A percentile compares a stretch with the other conserved stretches of the same genome.
Conservation (phyloP, 768 basidiomycete genomes). For the Boletales sp. region DNA sequence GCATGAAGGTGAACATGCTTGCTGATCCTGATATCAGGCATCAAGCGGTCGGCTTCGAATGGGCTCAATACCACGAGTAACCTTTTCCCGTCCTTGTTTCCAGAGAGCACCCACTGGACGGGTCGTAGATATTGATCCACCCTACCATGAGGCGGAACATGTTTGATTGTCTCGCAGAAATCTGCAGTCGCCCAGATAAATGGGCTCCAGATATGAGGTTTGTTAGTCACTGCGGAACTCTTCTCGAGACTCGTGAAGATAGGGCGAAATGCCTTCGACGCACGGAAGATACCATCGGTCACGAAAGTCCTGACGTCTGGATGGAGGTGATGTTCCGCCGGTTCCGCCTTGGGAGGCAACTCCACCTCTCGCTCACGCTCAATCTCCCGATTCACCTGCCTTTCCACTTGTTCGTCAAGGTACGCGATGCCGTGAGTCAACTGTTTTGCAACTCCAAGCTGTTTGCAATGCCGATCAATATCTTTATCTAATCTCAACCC, state of each 20-base stretch:
- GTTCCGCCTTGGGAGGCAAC: neutral
- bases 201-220: neutral
- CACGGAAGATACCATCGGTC: neutral
- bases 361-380: neutral
- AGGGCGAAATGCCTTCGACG: neutral
- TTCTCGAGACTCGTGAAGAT: neutral
- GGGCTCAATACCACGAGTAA: conserved; percentile 2
- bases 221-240: neutral
- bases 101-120: neutral
- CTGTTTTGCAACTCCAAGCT: conserved; percentile 10
- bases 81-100: neutral
- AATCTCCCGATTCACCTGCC: conserved; percentile 1
- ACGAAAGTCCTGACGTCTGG: conserved; percentile 1
- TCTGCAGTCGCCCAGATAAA: neutral
- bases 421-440: neutral
- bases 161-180: neutral
- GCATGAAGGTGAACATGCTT: conserved; percentile 1
- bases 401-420: conserved; percentile 43
- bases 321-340: conserved; percentile 1
- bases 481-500: neutral
- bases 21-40: neutral
- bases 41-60: neutral
- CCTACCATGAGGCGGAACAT: neutral
- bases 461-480: conserved; percentile 2
- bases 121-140: neutral